Conservation (phyloP, 2,329 filamentous ascomycete species). For the Tolypocladium endophyticum region DNA sequence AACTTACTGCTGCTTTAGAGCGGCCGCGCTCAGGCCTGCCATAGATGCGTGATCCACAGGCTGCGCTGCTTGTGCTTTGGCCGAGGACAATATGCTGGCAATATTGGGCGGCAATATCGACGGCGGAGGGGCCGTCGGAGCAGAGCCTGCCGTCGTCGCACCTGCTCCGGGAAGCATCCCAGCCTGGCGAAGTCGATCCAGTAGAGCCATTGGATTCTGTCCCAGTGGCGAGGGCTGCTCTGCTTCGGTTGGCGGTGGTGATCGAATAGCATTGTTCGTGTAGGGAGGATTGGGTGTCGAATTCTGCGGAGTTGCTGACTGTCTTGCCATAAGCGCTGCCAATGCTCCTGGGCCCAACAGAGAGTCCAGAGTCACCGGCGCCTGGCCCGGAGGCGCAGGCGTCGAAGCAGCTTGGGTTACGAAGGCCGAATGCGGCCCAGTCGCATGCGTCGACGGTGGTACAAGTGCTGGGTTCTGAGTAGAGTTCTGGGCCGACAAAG, state of each 20-base stretch:
- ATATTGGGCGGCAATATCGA: conserved; percentile 23
- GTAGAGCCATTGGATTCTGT: conserved; percentile 44
- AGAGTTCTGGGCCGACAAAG: conserved; percentile 29
- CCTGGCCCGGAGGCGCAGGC: conserved; percentile 19
- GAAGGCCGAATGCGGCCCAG: conserved; percentile 22
- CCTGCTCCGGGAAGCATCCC: conserved; percentile 48
- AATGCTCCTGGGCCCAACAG: conserved; percentile 50
- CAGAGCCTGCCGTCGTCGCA: conserved; percentile 21
- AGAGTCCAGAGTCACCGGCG: conserved; percentile 42
- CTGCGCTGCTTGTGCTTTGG: conserved; percentile 13
- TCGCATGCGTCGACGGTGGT: conserved; percentile 17
- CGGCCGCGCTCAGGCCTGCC: conserved; percentile 51
- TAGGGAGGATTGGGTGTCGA: conserved; percentile 28
- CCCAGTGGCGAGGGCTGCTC: conserved; percentile 23
- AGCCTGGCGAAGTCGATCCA: conserved; percentile 58
- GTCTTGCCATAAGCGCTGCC: conserved; percentile 46
- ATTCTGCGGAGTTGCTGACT: conserved; percentile 37
- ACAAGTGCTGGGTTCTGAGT: conserved; percentile 29
- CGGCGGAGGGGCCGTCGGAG: conserved; percentile 15
- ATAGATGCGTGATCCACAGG: not conserved
- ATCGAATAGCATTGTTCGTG: conserved; percentile 31
- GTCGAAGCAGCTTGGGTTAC: conserved; percentile 20
- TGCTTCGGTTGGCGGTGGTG: conserved; percentile 34
- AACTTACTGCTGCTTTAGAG: conserved; percentile 60
- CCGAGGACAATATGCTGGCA: conserved; percentile 23